Evolutionary conservation across 164 flowering plant genomes (phyloP).

Genomic region (Sedum album): DNA sequence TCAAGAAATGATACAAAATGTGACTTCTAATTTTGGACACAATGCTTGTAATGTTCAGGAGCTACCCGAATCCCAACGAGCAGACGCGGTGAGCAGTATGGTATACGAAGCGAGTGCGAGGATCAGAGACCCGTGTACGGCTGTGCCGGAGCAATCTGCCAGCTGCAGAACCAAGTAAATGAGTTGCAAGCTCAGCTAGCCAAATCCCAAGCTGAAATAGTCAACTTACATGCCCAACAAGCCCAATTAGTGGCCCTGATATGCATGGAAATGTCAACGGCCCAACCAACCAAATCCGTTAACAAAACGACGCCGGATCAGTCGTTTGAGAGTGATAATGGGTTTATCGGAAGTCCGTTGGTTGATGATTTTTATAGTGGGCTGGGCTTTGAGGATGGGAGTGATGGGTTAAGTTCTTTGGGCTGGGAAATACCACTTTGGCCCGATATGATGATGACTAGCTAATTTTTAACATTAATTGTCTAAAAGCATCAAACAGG

Average conservation of each 20-base stretch:
- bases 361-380: background rate
- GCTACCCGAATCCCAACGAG: constrained; percentile 47
- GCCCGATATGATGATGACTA: constrained; percentile 8
- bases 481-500: background rate
- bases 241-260: constrained; percentile 29
- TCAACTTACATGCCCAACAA: constrained; percentile 35
- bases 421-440: background rate
- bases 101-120: constrained; percentile 58
- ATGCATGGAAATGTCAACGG: constrained; percentile 28
- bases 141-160: constrained; percentile 53
- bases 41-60: constrained; percentile 24
- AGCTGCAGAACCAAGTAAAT: constrained; percentile 46
- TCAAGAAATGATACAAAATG: background rate
- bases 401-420: background rate
- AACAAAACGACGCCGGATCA: constrained; percentile 8
- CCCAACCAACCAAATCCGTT: background rate
- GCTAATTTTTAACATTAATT: background rate
- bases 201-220: constrained; percentile 41
- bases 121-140: constrained; percentile 62
- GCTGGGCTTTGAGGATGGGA: constrained; percentile 1
- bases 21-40: background rate
- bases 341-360: constrained; percentile 12
- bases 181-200: constrained; percentile 55
- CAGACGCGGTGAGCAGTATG: constrained; percentile 61
- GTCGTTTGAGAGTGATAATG: constrained; percentile 10